phyloP scores from a whole-genome alignment of 345 rosid genomes.

The Citropsis articulata region DNA sequence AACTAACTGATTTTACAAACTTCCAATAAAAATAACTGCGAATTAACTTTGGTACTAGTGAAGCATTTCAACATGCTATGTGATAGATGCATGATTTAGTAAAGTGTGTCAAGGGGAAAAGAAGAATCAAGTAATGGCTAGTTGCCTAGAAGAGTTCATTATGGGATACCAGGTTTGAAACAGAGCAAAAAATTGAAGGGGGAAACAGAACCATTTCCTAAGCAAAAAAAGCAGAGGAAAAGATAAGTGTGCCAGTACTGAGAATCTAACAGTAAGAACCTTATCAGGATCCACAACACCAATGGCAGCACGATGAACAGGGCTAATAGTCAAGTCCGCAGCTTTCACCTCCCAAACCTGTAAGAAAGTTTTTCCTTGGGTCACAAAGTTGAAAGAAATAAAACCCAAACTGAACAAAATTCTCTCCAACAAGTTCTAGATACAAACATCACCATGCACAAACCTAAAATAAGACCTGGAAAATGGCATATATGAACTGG shows the following conservation, averaged over 20 bases:
- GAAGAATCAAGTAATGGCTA: neutral
- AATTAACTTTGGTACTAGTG: neutral
- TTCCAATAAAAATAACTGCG: neutral
- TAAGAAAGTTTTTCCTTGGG: neutral
- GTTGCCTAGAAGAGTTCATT: neutral
- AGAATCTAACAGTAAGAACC: slow-evolving; percentile 36
- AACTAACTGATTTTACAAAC: neutral
- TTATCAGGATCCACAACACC: slow-evolving; percentile 79
- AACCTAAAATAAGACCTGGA: neutral
- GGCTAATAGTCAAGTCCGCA: slow-evolving; percentile 93
- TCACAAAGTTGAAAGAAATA: neutral
- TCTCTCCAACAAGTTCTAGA: neutral
- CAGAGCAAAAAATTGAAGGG: neutral
- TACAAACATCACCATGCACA: neutral
- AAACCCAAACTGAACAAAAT: neutral
- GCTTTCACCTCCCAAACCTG: slow-evolving; percentile 99
- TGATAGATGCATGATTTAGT: neutral
- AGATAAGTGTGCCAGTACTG: neutral
- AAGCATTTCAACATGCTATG: neutral
- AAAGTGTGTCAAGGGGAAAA: neutral
- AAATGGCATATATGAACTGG: neutral
- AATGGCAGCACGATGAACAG: slow-evolving; percentile 84
- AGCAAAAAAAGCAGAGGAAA: neutral
- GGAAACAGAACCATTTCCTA: neutral
- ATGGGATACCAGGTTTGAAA: neutral